Conservation (phyloP, 2,329 filamentous ascomycete genomes). For the Aaosphaeria arxii region DNA sequence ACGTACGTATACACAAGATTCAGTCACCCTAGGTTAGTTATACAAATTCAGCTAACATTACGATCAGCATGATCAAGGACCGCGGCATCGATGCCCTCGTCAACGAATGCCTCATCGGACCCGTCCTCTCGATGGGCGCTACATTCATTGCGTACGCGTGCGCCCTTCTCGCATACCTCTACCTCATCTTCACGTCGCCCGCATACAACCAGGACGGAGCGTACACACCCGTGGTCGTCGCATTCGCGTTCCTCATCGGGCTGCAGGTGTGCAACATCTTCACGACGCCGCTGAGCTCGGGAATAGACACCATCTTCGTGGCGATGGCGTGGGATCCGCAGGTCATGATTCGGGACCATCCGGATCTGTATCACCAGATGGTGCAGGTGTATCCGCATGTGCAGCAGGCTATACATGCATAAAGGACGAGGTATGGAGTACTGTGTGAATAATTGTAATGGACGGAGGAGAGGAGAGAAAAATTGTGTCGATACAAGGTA, state of each 20-base stretch:
- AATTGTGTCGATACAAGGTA: not conserved
- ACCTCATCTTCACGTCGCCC: conserved; percentile 77
- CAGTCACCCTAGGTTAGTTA: not conserved
- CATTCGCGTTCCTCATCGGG: conserved; percentile 85
- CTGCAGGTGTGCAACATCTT: conserved; percentile 88
- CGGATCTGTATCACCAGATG: conserved; percentile 77
- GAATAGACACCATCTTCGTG: conserved; percentile 91
- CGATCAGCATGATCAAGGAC: conserved; percentile 72
- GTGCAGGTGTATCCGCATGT: conserved; percentile 79
- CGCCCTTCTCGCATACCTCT: conserved; percentile 80
- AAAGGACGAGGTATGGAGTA: conserved; percentile 5
- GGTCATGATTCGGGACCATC: conserved; percentile 76
- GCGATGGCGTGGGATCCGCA: conserved; percentile 67
- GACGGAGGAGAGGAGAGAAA: not conserved
- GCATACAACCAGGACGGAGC: conserved; percentile 66
- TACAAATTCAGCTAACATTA: conserved; percentile 10
- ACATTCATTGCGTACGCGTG: conserved; percentile 82
- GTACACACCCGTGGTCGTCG: conserved; percentile 76
- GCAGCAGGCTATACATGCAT: conserved; percentile 69
- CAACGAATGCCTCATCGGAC: conserved; percentile 74
- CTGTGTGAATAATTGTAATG: not conserved
- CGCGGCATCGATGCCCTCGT: conserved; percentile 87
- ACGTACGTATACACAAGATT: conserved; percentile 40
- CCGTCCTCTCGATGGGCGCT: conserved; percentile 68
- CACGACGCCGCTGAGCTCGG: conserved; percentile 80